Percentiles rank a stretch among this genome's conserved stretches.
Evolutionary conservation across 2,329 filamentous ascomycete genomes (phyloP).

Genomic region (Hypoxylon sp.): DNA sequence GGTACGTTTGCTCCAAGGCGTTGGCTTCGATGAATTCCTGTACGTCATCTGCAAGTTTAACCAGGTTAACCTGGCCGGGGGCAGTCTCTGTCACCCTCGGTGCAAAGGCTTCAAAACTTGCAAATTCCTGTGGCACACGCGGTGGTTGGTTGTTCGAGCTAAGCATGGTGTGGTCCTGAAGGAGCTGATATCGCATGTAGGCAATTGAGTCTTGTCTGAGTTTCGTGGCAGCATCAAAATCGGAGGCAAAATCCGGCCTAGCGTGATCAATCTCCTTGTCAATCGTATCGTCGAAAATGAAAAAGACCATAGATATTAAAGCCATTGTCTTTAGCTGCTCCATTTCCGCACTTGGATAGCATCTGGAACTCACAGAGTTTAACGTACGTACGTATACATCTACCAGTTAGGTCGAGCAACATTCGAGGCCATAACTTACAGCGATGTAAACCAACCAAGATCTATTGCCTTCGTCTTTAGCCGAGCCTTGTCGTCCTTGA

Average conservation of each 20-base stretch:
- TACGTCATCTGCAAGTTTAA: constrained; percentile 31
- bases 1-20: constrained; percentile 40
- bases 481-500: constrained; percentile 33
- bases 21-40: constrained; percentile 45
- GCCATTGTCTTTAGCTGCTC: constrained; percentile 44
- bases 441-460: constrained; percentile 41
- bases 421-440: constrained; percentile 28
- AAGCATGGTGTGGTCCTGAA: not conserved
- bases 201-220: constrained; percentile 38
- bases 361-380: constrained; percentile 21
- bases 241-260: constrained; percentile 38
- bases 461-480: constrained; percentile 41
- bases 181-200: constrained; percentile 28
- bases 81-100: constrained; percentile 18
- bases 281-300: constrained; percentile 46
- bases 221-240: constrained; percentile 39
- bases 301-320: constrained; percentile 40
- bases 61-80: constrained; percentile 31
- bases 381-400: not conserved
- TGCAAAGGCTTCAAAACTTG: constrained; percentile 35
- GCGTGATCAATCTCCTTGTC: constrained; percentile 44
- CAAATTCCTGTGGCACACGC: constrained; percentile 33
- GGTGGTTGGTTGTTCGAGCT: not conserved
- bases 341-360: constrained; percentile 39
- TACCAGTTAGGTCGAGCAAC: not conserved